Percentiles rank a stretch among this genome's conserved stretches.
Evolutionary conservation across 371 early-diverging fungal species (phyloP).

Genomic region (Parasitella parasitica): DNA sequence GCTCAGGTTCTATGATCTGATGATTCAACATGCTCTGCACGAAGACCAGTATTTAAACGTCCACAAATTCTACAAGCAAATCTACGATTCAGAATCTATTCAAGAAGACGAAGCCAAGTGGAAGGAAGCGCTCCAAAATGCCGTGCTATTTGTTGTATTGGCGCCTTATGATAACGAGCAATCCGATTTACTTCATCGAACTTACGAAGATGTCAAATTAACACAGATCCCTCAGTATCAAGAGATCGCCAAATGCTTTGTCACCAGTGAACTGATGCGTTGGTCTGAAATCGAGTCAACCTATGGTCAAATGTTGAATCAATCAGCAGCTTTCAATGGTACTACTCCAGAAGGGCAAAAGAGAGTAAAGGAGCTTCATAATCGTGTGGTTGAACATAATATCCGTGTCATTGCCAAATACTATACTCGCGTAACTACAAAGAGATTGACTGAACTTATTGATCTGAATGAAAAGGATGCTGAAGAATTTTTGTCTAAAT

Average conservation of each 20-base stretch:
- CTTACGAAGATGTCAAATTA: conserved; percentile 76
- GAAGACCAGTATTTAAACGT: conserved; percentile 86
- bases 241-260: conserved; percentile 86
- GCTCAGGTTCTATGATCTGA: conserved; percentile 91
- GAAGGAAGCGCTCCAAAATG: conserved; percentile 76
- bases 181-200: conserved; percentile 85
- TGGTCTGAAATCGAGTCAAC: conserved; percentile 91
- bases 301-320: conserved; percentile 73
- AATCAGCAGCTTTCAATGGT: conserved; percentile 71
- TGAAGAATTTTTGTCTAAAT: conserved; percentile 87
- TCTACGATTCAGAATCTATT: conserved; percentile 84
- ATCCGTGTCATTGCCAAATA: conserved; percentile 95
- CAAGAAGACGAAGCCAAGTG: conserved; percentile 80
- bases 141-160: conserved; percentile 82
- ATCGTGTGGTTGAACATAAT: conserved; percentile 97
- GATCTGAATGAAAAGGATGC: conserved; percentile 66
- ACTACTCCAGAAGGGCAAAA: conserved; percentile 76
- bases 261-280: conserved; percentile 88
- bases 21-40: conserved; percentile 93
- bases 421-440: conserved; percentile 85
- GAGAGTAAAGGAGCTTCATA: conserved; percentile 84
- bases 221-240: conserved; percentile 65
- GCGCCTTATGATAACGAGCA: conserved; percentile 97
- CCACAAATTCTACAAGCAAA: conserved; percentile 88
- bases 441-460: conserved; percentile 52